A percentile compares a stretch with the other conserved stretches of the same genome.
Conservation (phyloP, 345 rosid genomes). For the Turritis glabra region DNA sequence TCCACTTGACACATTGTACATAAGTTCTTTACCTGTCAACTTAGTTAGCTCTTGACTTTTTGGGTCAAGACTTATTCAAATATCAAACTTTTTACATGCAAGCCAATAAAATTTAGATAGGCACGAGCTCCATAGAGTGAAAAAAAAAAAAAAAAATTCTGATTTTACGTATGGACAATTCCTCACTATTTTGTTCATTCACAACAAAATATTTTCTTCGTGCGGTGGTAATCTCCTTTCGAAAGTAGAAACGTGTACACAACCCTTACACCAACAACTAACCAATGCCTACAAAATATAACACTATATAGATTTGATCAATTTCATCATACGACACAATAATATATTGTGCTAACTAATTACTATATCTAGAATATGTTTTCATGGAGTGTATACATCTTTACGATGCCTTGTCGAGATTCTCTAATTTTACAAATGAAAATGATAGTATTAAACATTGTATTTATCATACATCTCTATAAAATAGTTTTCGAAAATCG, state of each 20-base stretch:
- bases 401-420: neutral
- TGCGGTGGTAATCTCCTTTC: neutral
- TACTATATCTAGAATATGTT: neutral
- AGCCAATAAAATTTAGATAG: neutral
- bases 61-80: constrained; percentile 17
- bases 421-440: neutral
- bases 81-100: neutral
- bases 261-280: neutral
- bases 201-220: too few species aligned
- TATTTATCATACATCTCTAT: too few species aligned
- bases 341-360: neutral
- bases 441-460: too few species aligned
- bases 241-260: constrained; percentile 27
- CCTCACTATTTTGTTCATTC: too few species aligned
- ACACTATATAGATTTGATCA: neutral
- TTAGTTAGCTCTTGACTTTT: constrained; percentile 36
- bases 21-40: constrained; percentile 29
- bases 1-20: constrained; percentile 21
- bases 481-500: neutral
- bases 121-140: neutral
- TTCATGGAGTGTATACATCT: neutral
- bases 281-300: neutral
- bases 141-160: neutral
- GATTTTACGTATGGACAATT: too few species aligned
- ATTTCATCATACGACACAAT: neutral